Conservation (phyloP, 257 asterid genomes). For the Solanum rostratum region DNA sequence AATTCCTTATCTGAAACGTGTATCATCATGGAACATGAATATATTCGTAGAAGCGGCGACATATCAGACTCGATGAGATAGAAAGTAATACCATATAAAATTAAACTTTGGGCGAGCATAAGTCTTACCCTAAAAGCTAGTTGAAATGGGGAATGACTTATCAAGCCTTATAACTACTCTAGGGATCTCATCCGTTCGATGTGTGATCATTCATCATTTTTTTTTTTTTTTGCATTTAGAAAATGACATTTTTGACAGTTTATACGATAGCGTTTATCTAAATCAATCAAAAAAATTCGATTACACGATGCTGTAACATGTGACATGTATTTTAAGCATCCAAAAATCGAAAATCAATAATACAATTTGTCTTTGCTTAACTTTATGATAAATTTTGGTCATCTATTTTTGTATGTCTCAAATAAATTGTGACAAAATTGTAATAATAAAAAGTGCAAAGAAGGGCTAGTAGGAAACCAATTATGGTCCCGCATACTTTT, state of each 20-base stretch:
- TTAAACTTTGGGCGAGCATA: background rate
- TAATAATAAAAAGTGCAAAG: conserved; percentile 1
- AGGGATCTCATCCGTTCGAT: background rate
- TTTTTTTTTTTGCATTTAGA: no score
- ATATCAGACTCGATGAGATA: background rate
- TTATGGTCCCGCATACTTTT: conserved; percentile 19
- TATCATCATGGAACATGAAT: background rate
- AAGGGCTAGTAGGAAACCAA: conserved; percentile 11
- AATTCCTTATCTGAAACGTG: background rate
- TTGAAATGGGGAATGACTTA: background rate
- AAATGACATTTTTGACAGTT: background rate
- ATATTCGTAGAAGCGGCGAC: background rate
- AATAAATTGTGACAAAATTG: conserved; percentile 5
- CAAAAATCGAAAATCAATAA: background rate
- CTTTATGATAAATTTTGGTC: background rate
- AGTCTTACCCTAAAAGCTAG: background rate
- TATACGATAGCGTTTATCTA: background rate
- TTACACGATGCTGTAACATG: background rate
- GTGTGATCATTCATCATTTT: background rate
- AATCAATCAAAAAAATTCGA: background rate
- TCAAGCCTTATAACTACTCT: background rate
- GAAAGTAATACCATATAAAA: background rate
- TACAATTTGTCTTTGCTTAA: background rate
- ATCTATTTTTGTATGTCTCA: conserved; percentile 1
- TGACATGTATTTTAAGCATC: background rate